Percentiles rank a stretch among this genome's conserved stretches.
These are phyloP conservation scores for Prosopis cineraria DNA, from an alignment of 306 rosid species.

Conservation along the genomic window DNA sequence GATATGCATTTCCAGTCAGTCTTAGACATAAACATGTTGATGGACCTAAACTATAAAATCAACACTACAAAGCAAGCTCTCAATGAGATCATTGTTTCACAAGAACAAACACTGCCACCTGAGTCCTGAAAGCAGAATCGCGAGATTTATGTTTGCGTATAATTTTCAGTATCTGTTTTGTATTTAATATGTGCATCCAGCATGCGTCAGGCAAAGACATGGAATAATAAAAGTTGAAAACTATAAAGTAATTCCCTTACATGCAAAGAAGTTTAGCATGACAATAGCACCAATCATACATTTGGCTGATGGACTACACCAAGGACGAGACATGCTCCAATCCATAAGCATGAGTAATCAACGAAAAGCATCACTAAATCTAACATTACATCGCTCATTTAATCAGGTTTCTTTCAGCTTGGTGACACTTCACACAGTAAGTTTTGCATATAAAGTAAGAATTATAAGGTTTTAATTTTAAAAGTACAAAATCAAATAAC, in stretches of 20 bases:
- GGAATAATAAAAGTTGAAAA: not conserved
- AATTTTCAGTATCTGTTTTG: not conserved
- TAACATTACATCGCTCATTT: conserved; percentile 4
- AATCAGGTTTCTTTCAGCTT: conserved; percentile 10
- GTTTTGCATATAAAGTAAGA: not conserved
- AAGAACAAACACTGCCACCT: conserved; percentile 61
- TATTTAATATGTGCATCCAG: not conserved
- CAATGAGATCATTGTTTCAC: conserved; percentile 65
- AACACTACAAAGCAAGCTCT: conserved; percentile 33
- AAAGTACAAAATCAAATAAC: not conserved
- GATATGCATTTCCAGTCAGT: not conserved
- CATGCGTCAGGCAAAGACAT: not conserved
- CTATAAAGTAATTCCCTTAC: not conserved
- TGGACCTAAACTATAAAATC: not conserved
- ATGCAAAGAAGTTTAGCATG: not conserved
- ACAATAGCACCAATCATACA: not conserved
- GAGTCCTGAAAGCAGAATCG: conserved; percentile 37
- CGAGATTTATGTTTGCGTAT: conserved; percentile 20
- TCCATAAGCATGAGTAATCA: not conserved
- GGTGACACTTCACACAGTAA: not conserved
- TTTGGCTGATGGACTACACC: not conserved
- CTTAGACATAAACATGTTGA: not conserved
- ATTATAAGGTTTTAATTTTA: conserved; percentile 14
- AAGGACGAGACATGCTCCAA: not conserved
- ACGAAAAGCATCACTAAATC: conserved; percentile 9